Conservation (phyloP, 176 grass and related monocot genomes). For the Carex kokanica region DNA sequence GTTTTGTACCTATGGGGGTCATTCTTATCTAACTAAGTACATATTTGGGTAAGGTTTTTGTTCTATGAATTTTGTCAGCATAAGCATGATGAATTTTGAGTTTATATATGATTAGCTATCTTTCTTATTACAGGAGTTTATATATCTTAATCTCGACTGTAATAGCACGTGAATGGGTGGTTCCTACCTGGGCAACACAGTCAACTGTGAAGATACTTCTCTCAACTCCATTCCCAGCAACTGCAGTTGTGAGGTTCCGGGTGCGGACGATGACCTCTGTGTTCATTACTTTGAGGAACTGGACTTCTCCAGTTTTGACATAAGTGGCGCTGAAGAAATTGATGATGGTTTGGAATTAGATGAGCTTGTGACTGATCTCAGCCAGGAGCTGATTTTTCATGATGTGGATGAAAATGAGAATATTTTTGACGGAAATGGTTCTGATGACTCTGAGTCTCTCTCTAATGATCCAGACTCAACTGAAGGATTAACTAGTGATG, state of each 20-base stretch:
- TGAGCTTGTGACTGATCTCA: conserved; percentile 48
- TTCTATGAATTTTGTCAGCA: not conserved
- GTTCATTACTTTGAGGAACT: conserved; percentile 34
- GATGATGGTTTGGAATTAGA: conserved; percentile 40
- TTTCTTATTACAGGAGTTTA: conserved; percentile 6
- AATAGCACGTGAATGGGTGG: conserved; percentile 58
- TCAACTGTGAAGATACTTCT: conserved; percentile 39
- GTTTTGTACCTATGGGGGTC: not conserved
- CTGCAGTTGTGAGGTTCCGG: conserved; percentile 33
- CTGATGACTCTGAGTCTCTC: conserved; percentile 38
- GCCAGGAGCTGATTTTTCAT: conserved; percentile 31
- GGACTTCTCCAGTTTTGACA: conserved; percentile 24
- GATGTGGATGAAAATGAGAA: conserved; percentile 23
- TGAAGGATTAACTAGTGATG: conserved; percentile 37
- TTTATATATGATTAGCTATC: not conserved
- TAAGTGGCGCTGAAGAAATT: conserved; percentile 15
- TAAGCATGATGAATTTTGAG: not conserved
- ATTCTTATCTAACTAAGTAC: not conserved
- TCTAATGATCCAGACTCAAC: conserved; percentile 34
- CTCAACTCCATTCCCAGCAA: conserved; percentile 38
- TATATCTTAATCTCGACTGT: not conserved
- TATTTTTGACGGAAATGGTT: conserved; percentile 15
- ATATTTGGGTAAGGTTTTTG: not conserved
- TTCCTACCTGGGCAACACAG: conserved; percentile 31
- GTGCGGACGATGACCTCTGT: conserved; percentile 35